Conservation (phyloP, 352 stramenopile species). For the Pythium periplocum region DNA sequence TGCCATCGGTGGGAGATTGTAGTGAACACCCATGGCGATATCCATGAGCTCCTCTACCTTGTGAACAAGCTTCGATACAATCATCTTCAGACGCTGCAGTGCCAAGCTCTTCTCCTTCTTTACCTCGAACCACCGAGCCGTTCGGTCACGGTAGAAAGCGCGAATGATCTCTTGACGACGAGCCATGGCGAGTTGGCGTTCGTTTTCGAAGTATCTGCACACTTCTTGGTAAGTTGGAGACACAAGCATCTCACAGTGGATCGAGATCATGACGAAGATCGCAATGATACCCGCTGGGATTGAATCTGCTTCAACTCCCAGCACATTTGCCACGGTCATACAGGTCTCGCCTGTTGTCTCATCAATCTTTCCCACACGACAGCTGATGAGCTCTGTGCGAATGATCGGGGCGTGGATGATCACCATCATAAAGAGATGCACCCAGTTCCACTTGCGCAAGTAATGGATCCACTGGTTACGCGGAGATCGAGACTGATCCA, state of each 20-base stretch:
- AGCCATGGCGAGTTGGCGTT: slow-evolving; percentile 37
- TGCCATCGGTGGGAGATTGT: slow-evolving; percentile 80
- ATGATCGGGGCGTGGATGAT: slow-evolving; percentile 66
- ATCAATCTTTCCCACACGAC: slow-evolving; percentile 26
- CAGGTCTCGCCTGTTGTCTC: slow-evolving; percentile 27
- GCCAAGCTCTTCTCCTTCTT: slow-evolving; percentile 84
- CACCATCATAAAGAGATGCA: slow-evolving; percentile 73
- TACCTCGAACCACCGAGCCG: slow-evolving; percentile 64
- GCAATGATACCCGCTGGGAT: slow-evolving; percentile 65
- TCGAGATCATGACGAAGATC: slow-evolving; percentile 77
- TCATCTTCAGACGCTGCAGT: slow-evolving; percentile 80
- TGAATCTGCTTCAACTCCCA: slow-evolving; percentile 50
- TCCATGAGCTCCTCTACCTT: slow-evolving; percentile 89
- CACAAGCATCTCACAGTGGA: slow-evolving; percentile 76
- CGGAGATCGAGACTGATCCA: slow-evolving; percentile 61
- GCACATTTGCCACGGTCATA: slow-evolving; percentile 61
- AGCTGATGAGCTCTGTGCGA: slow-evolving; percentile 41
- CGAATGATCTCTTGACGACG: slow-evolving; percentile 62
- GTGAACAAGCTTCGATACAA: slow-evolving; percentile 84
- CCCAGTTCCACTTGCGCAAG: slow-evolving; percentile 80
- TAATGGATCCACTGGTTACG: slow-evolving; percentile 62
- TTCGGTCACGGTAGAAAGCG: slow-evolving; percentile 59
- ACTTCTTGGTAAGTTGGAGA: slow-evolving; percentile 59
- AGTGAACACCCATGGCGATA: slow-evolving; percentile 77
- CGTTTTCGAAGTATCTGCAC: slow-evolving; percentile 35